Percentiles rank a stretch among this genome's conserved stretches.
Evolutionary conservation across 306 rosid species (phyloP).

Genomic region (Styphnolobium japonicum): DNA sequence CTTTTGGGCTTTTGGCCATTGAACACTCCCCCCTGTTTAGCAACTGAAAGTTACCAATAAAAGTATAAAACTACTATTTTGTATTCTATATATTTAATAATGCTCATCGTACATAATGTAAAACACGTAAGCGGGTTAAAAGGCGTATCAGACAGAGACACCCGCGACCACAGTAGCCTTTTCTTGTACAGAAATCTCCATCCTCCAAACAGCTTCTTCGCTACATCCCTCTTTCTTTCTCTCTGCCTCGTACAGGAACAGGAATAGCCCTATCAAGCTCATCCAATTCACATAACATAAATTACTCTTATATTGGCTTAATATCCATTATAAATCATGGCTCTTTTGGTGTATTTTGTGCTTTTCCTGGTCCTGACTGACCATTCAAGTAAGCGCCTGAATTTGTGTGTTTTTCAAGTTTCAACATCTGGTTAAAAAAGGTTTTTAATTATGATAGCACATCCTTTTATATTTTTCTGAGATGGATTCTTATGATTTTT

Average conservation of each 20-base stretch:
- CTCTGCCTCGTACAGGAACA: not conserved
- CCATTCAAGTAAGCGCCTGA: constrained; percentile 66
- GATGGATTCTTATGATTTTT: not conserved
- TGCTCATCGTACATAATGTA: not conserved
- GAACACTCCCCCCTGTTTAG: not conserved
- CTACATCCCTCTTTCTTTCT: not conserved
- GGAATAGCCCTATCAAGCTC: not conserved
- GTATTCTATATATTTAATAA: not conserved
- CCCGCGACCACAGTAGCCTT: not conserved
- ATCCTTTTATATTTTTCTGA: not conserved
- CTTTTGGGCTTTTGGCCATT: too few relatives aligned
- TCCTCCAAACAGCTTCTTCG: not conserved
- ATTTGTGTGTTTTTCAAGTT: not conserved
- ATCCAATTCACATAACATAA: not conserved
- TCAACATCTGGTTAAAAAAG: not conserved
- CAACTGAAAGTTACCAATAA: not conserved
- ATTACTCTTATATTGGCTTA: not conserved
- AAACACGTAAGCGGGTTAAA: not conserved
- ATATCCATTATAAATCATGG: constrained; percentile 44
- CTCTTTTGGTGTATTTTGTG: constrained; percentile 44
- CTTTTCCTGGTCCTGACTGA: constrained; percentile 53
- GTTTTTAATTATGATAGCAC: not conserved
- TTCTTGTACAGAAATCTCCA: constrained; percentile 20
- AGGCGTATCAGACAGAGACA: constrained; percentile 12
- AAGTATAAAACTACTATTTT: not conserved